phyloP scores from a whole-genome alignment of 2,329 filamentous ascomycete genomes.

The Coleophoma cylindrospora region DNA sequence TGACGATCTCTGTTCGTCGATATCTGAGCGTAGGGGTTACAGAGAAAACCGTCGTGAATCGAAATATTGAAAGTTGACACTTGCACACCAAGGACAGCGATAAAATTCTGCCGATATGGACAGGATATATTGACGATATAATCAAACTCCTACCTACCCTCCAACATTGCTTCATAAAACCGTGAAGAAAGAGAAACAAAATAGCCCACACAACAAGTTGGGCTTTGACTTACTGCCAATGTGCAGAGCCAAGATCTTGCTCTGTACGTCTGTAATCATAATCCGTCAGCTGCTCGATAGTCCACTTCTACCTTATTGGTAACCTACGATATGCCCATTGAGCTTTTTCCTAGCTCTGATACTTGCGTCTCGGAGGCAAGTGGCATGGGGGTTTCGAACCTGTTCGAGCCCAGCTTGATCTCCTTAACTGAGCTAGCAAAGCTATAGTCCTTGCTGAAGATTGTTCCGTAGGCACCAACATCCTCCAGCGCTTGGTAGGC shows the following conservation, averaged over 20 bases:
- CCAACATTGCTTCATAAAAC: no score
- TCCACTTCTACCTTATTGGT: constrained; percentile 55
- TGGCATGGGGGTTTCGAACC: constrained; percentile 49
- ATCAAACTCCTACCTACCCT: no score
- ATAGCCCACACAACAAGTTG: not conserved
- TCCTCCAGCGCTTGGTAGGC: constrained; percentile 36
- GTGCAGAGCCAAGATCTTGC: constrained; percentile 2
- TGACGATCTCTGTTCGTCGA: no score
- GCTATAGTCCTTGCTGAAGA: constrained; percentile 25
- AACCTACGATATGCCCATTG: constrained; percentile 57
- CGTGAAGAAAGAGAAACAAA: not conserved
- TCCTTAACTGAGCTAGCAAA: constrained; percentile 37
- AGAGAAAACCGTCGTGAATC: no score
- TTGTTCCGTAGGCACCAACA: constrained; percentile 30
- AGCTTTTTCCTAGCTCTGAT: constrained; percentile 57
- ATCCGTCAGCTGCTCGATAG: constrained; percentile 66
- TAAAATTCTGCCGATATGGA: no score
- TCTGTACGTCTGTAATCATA: constrained; percentile 50
- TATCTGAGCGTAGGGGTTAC: no score
- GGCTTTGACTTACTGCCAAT: not conserved
- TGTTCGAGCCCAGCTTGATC: constrained; percentile 39
- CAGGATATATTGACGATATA: no score
- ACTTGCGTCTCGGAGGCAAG: constrained; percentile 50
- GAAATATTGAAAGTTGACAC: no score
- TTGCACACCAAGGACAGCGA: no score